A percentile compares a stretch with the other conserved stretches of the same genome.
Conservation (phyloP, 169 alveolate species). For the Plasmodium yoelii region DNA sequence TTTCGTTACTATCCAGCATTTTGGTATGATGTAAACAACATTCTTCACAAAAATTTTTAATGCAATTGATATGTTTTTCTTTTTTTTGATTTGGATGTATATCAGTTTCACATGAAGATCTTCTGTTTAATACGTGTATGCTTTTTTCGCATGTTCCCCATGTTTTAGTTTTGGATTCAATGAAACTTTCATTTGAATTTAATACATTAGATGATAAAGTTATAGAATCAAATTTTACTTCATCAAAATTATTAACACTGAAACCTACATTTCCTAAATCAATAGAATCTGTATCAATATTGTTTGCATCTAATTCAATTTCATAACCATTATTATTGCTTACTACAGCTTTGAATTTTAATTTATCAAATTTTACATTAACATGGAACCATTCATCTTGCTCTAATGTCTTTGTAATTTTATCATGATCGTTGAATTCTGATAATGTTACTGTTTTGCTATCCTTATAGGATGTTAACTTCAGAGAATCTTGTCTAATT, state of each 20-base stretch:
- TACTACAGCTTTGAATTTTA: slow-evolving; percentile 71
- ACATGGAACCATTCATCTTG: slow-evolving; percentile 80
- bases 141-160: slow-evolving; percentile 84
- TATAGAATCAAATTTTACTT: slow-evolving; percentile 78
- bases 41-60: slow-evolving; percentile 80
- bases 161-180: slow-evolving; percentile 72
- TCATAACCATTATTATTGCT: slow-evolving; percentile 68
- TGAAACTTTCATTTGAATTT: slow-evolving; percentile 29
- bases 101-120: slow-evolving; percentile 77
- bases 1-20: slow-evolving; percentile 81
- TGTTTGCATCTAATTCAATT: slow-evolving; percentile 68
- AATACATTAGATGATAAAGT: slow-evolving; percentile 22
- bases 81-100: slow-evolving; percentile 78
- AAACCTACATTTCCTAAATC: slow-evolving; percentile 79
- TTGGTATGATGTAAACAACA: slow-evolving; percentile 84
- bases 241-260: slow-evolving; percentile 39
- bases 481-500: slow-evolving; percentile 19
- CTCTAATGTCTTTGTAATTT: slow-evolving; percentile 55
- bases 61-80: slow-evolving; percentile 78
- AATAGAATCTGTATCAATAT: slow-evolving; percentile 71
- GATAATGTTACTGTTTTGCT: slow-evolving; percentile 75
- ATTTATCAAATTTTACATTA: slow-evolving; percentile 75
- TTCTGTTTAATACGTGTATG: slow-evolving; percentile 80
- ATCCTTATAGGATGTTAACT: slow-evolving; percentile 56
- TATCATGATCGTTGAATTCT: slow-evolving; percentile 79